Percentiles rank a stretch among this genome's conserved stretches.
Conservation (phyloP, 768 basidiomycete species). For the Krasilnikovozyma curviuscula region DNA sequence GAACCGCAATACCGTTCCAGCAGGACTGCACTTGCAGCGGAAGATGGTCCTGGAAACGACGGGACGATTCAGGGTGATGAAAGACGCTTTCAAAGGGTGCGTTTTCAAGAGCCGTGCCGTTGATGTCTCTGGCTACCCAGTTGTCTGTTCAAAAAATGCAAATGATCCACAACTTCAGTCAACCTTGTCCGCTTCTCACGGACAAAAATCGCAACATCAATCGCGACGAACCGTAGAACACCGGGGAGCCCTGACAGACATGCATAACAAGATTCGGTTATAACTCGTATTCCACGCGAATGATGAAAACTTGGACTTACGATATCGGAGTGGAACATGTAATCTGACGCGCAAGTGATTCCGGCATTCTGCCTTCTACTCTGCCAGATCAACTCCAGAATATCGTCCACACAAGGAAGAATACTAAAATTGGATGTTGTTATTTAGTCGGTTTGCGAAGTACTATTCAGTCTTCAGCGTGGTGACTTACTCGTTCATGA, state of each 20-base stretch:
- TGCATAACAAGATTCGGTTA: background rate
- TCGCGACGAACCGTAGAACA: slow-evolving; percentile 55
- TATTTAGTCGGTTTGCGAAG: too few species aligned
- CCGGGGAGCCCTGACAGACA: slow-evolving; percentile 44
- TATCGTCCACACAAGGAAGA: slow-evolving; percentile 88
- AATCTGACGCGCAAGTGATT: slow-evolving; percentile 93
- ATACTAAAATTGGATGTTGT: too few species aligned
- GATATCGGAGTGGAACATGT: slow-evolving; percentile 97
- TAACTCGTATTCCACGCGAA: background rate
- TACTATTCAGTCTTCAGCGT: too few species aligned
- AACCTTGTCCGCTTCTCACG: too few species aligned
- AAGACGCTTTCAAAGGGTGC: slow-evolving; percentile 90
- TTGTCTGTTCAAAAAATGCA: slow-evolving; percentile 30
- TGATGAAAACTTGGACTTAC: slow-evolving; percentile 29
- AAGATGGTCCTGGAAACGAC: slow-evolving; percentile 74
- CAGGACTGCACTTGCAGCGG: slow-evolving; percentile 93
- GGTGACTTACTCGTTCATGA: slow-evolving; percentile 99
- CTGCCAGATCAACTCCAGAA: slow-evolving; percentile 96
- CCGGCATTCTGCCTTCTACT: slow-evolving; percentile 81
- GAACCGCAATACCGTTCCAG: slow-evolving; percentile 93
- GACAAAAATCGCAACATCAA: too few species aligned
- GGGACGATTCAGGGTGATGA: slow-evolving; percentile 54
- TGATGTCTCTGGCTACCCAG: slow-evolving; percentile 86
- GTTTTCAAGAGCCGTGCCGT: slow-evolving; percentile 94
- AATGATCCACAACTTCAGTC: too few species aligned